Base-by-base conservation (phyloP, 352 stramenopile species). In the Globisporangium uncinulatum region DNA sequence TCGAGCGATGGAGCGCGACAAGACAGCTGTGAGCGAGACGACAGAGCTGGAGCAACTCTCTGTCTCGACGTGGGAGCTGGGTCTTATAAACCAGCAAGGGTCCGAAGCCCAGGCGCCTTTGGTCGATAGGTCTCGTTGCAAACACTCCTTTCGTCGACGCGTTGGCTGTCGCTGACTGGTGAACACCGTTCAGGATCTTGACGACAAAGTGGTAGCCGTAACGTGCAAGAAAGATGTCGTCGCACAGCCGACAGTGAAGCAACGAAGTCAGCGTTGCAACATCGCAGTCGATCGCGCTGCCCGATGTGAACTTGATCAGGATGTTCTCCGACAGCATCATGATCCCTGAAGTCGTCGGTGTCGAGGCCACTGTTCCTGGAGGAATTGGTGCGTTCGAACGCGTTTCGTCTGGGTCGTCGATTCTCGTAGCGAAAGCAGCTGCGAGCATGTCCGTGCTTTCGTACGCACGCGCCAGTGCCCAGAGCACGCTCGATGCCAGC, bases 11-110 rank as follows among this genome's bases (percentile, higher is more conserved):
- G 14, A 59, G 51, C 19, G 43, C 51, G 4, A 39, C 13, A 5
- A 64, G 58, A 37, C 58, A 64, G 15, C 44, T 46, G 39, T 64
- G 51, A 1, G 58, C 58, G n/a, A 64, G 58, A 34, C 51, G 53
- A 21, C 58, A 64, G 21, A 64, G 44, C 47, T 64, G 58, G 5
- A 56, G 49, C 44, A 64, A 20, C n/a, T 59, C 58, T 29, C 56
- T 64, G 3, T 59, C 51, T 0, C 39, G 51, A 7, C 46, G 43
- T 0, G 51, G 10, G 6, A 64, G 44, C 1, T 5, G 17, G 1
- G 49, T 31, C 0, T 15, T 34, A 29, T 64, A 64, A 41, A 55
- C 53, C 4, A 64, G 39, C 44, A 31, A 21, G 1, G 51, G 37
- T 14, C 58, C 58, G 19, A 64, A 64, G 6, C 17, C 10, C 3